phyloP scores from a whole-genome alignment of 768 basidiomycete genomes.

The Phlebiopsis flavidoalba region DNA sequence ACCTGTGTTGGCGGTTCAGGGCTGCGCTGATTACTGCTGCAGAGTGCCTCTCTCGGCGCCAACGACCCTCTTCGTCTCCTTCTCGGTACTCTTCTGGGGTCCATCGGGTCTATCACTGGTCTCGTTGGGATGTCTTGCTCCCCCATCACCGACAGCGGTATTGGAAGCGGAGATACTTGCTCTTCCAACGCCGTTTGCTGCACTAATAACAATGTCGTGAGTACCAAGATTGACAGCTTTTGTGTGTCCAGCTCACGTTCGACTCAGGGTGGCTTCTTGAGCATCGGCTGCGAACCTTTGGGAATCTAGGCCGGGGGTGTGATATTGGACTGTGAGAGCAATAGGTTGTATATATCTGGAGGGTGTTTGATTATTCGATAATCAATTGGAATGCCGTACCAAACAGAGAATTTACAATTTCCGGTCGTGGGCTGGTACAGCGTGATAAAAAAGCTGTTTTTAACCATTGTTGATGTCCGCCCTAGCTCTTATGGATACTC shows the following conservation, averaged over 20 bases:
- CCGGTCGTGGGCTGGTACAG: no score
- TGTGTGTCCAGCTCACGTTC: not conserved
- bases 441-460: no score
- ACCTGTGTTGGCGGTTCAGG: no score
- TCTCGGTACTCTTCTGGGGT: conserved; percentile 4
- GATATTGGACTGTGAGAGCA: no score
- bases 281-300: conserved; percentile 15
- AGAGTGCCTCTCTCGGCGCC: not conserved
- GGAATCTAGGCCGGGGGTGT: not conserved
- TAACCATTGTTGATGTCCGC: no score
- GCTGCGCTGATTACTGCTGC: not conserved
- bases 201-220: conserved; percentile 12
- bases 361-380: not conserved
- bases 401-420: no score
- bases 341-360: not conserved
- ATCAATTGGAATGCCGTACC: no score
- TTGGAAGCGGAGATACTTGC: conserved; percentile 13
- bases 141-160: conserved; percentile 11
- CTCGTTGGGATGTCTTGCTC: conserved; percentile 14
- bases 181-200: conserved; percentile 14
- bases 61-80: not conserved
- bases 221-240: not conserved
- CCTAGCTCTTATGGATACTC: no score
- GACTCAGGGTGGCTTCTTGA: conserved; percentile 13
- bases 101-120: conserved; percentile 9